Evolutionary conservation across 2,329 filamentous ascomycete species (phyloP), one percentile per base, ranked within the genome.

Genomic region (Pseudopithomyces chartarum): DNA sequence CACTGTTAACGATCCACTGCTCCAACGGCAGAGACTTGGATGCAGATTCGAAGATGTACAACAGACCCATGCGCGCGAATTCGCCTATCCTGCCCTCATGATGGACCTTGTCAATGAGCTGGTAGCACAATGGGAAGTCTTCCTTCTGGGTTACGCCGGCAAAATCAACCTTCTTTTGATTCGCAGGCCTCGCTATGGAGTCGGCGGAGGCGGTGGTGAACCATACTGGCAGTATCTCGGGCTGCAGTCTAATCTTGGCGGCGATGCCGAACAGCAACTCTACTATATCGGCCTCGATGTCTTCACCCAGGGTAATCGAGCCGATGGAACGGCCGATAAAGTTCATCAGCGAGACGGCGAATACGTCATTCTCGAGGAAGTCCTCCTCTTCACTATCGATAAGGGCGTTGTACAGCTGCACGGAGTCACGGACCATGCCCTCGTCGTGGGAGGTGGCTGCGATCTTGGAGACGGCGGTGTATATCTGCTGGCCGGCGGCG

Each of bases 381-480:
- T 92, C 92, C 73, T 97, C 95, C 78, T 97, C 93, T 76, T 98
- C 95, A 74, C 92, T 95, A 77, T 99, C 95, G 68, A 98, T 91
- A 61, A 99, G 84, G 15, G 92, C 92, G 55, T 91, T 92, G 76
- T 97, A 97, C 71, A 97, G 88, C 39, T 89, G 82, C 36, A 97
- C 90, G 23, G 91, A 90, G 70, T 94, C 90, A 62, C 89, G 88
- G 65, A 98, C 89, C 69, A 97, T 89, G 70, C 87, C 89, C 67
- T 96, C 90, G 75, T 96, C 90, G 73, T 91, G 89, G 32, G 90
- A 92, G 0, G 89, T 89, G 2, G 91, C 87, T 2, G 93, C 92
- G 65, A 98, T 92, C 78, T 96, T 92, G 61, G 91, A 90, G 61
- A 98, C 88, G 12, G 91, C 90, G 4, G 92, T 87, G 74, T 96